Conservation (phyloP, 2,329 filamentous ascomycete species). For the Cryphonectria radicalis region DNA sequence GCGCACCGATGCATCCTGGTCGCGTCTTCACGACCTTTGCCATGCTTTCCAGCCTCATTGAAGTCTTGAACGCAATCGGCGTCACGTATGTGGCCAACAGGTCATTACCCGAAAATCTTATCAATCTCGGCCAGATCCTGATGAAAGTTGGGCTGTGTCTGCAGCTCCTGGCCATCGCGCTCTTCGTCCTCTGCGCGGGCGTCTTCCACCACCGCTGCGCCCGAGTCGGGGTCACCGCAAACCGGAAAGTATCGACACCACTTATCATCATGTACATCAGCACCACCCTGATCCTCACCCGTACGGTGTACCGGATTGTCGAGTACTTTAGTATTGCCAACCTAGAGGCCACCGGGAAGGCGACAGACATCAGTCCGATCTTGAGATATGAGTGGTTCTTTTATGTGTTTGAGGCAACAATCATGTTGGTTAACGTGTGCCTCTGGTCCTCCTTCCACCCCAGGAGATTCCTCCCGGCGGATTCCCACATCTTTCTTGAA, state of each 20-base stretch:
- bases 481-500: slow-evolving; percentile 54
- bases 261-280: slow-evolving; percentile 57
- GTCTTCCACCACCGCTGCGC: slow-evolving; percentile 53
- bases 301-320: slow-evolving; percentile 62
- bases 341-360: slow-evolving; percentile 40
- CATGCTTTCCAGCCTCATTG: slow-evolving; percentile 49
- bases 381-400: slow-evolving; percentile 64
- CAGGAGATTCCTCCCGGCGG: slow-evolving; percentile 53
- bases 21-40: slow-evolving; percentile 46
- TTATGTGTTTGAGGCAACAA: slow-evolving; percentile 58
- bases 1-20: slow-evolving; percentile 50
- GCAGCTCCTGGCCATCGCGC: slow-evolving; percentile 56
- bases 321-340: slow-evolving; percentile 59
- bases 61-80: slow-evolving; percentile 53
- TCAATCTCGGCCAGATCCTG: slow-evolving; percentile 48
- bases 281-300: slow-evolving; percentile 51
- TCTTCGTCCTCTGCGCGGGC: slow-evolving; percentile 53
- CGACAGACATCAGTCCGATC: slow-evolving; percentile 47
- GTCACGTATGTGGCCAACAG: slow-evolving; percentile 53
- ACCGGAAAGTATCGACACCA: slow-evolving; percentile 38
- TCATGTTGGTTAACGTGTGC: slow-evolving; percentile 57
- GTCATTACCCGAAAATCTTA: slow-evolving; percentile 42
- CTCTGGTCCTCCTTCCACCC: slow-evolving; percentile 58
- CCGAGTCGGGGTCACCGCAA: slow-evolving; percentile 41
- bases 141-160: slow-evolving; percentile 56